A percentile compares a stretch with the other conserved stretches of the same genome.
These are phyloP conservation scores for Urtica urens DNA, from an alignment of 306 rosid genomes.

Conservation along the genomic window DNA sequence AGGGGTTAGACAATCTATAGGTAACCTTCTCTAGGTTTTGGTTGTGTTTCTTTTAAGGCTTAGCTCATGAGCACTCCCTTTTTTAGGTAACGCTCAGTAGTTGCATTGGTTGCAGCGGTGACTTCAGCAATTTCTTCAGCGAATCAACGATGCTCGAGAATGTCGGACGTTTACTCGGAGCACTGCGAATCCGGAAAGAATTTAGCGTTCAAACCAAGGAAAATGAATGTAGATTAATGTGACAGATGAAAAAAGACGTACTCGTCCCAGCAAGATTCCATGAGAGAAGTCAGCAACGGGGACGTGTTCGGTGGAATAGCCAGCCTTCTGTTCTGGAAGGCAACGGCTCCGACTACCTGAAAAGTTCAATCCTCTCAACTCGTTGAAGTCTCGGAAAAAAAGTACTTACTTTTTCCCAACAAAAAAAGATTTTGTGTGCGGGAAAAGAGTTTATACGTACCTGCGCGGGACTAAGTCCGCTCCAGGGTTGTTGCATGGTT, in stretches of 20 bases:
- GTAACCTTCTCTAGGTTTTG: too few relatives aligned
- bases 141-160: conserved; percentile 56
- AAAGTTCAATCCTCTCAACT: conserved; percentile 2
- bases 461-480: conserved; percentile 83
- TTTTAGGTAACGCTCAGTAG: conserved; percentile 36
- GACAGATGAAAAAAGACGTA: conserved; percentile 30
- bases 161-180: conserved; percentile 66
- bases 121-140: conserved; percentile 71
- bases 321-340: conserved; percentile 88
- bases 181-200: conserved; percentile 32
- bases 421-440: too few relatives aligned
- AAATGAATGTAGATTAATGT: background rate
- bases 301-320: conserved; percentile 61
- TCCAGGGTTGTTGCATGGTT: conserved; percentile 94
- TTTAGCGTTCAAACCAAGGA: background rate
- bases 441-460: conserved; percentile 18
- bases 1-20: too few relatives aligned
- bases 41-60: too few relatives aligned
- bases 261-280: conserved; percentile 98
- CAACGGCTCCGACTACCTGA: conserved; percentile 97
- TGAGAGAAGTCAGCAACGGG: conserved; percentile 62
- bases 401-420: too few relatives aligned
- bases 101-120: conserved; percentile 58
- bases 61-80: too few relatives aligned
- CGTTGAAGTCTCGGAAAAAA: background rate